phyloP scores from a whole-genome alignment of 2,329 filamentous ascomycete genomes.

The Nectriaceae sp. region DNA sequence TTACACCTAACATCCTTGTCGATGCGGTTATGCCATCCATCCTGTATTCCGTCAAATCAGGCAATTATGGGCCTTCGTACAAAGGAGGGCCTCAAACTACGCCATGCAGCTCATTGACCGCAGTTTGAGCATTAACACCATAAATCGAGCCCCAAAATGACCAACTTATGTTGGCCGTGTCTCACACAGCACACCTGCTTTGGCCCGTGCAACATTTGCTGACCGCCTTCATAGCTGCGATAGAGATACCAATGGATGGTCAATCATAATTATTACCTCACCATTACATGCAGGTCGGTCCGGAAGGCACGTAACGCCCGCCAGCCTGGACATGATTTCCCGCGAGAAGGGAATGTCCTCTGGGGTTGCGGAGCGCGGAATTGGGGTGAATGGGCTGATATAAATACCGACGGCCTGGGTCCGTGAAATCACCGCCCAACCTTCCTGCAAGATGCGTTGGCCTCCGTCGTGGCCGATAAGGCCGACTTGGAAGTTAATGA shows the following conservation, averaged over 20 bases:
- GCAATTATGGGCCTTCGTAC: too few relatives aligned
- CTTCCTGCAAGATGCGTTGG: constrained; percentile 7
- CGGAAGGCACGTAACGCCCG: constrained; percentile 4
- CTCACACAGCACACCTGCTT: too few relatives aligned
- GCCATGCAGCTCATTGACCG: constrained; percentile 2
- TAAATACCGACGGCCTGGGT: constrained; percentile 14
- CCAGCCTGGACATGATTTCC: constrained; percentile 4
- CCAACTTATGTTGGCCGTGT: background rate
- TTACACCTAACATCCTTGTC: too few relatives aligned
- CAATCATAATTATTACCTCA: too few relatives aligned
- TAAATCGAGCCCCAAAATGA: constrained; percentile 1
- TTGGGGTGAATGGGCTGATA: constrained; percentile 4
- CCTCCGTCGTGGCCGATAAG: background rate
- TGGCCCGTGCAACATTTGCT: background rate
- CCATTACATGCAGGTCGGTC: too few relatives aligned
- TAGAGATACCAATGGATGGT: background rate
- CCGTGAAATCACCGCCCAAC: constrained; percentile 3
- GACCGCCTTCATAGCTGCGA: constrained; percentile 4
- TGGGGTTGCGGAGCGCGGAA: constrained; percentile 7
- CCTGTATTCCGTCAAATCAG: too few relatives aligned
- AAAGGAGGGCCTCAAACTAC: too few relatives aligned
- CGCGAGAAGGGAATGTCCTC: constrained; percentile 6
- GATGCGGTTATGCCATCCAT: too few relatives aligned
- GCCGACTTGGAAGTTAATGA: constrained; percentile 1
- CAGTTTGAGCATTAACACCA: constrained; percentile 8